Conservation (phyloP, 2,329 filamentous ascomycete species). For the Penicillium italicum region DNA sequence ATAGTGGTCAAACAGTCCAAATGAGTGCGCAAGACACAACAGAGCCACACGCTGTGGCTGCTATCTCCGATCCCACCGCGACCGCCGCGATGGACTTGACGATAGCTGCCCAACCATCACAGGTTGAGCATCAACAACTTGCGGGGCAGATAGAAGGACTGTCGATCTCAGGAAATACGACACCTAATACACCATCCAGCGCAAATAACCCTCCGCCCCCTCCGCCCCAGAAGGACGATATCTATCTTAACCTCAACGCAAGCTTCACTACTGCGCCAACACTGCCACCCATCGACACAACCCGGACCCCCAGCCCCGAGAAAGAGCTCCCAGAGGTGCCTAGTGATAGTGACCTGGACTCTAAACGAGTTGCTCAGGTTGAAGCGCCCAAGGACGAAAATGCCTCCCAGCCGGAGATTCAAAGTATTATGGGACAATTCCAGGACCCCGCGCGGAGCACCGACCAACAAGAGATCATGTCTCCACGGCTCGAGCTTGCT, state of each 20-base stretch:
- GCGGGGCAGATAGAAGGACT: constrained; percentile 31
- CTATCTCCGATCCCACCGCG: constrained; percentile 1
- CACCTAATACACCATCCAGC: constrained; percentile 16
- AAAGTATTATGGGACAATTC: constrained; percentile 97
- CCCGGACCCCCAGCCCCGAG: constrained; percentile 33
- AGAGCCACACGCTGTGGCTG: not conserved
- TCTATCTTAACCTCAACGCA: constrained; percentile 50
- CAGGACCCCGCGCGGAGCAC: constrained; percentile 69
- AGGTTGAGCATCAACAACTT: constrained; percentile 23
- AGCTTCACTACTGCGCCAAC: constrained; percentile 42
- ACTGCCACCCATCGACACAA: constrained; percentile 39
- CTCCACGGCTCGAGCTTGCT: constrained; percentile 77
- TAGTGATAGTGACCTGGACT: constrained; percentile 23
- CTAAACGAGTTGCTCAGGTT: constrained; percentile 52
- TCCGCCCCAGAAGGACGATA: constrained; percentile 50
- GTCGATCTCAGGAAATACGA: constrained; percentile 28
- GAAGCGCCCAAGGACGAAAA: constrained; percentile 62
- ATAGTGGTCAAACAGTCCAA: constrained; percentile 8
- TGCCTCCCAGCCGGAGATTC: constrained; percentile 78
- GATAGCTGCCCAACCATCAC: constrained; percentile 7
- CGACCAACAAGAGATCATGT: constrained; percentile 83
- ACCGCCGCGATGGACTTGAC: constrained; percentile 4
- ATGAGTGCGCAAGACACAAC: constrained; percentile 14
- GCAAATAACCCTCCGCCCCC: constrained; percentile 36
- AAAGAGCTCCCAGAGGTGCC: constrained; percentile 41